Conservation (phyloP, 495 filamentous ascomycete species). For the Daldinia caldariorum region DNA sequence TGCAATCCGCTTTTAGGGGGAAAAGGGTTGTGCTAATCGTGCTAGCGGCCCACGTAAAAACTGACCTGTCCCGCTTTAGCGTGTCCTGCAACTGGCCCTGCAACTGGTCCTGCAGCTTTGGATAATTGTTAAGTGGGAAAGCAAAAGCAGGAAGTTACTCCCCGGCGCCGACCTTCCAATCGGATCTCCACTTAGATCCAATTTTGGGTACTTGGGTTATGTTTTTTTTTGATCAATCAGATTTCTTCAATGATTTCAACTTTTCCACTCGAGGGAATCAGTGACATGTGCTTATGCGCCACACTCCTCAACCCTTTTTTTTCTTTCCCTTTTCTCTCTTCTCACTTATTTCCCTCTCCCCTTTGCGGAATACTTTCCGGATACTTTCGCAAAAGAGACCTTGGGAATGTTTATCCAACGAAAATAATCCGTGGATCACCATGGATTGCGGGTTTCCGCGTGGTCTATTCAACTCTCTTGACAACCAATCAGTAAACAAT, state of each 20-base stretch:
- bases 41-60: slow-evolving; percentile 19
- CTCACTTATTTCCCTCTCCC: not conserved
- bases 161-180: slow-evolving; percentile 8
- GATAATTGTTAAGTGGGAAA: slow-evolving; percentile 13
- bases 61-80: not conserved
- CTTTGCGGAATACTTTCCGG: not conserved
- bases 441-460: not conserved
- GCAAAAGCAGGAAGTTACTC: slow-evolving; percentile 16
- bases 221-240: slow-evolving; percentile 11
- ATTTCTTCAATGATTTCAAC: slow-evolving; percentile 32
- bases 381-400: not conserved
- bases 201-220: slow-evolving; percentile 24
- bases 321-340: not conserved
- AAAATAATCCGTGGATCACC: not conserved
- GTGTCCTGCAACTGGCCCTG: not conserved
- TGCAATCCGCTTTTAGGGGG: slow-evolving; percentile 4
- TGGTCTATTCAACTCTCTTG: slow-evolving; percentile 8
- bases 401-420: not conserved
- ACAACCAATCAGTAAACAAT: slow-evolving; percentile 12
- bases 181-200: slow-evolving; percentile 17
- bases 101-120: not conserved
- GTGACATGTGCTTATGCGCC: slow-evolving; percentile 23
- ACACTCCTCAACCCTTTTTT: slow-evolving; percentile 6
- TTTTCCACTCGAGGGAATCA: slow-evolving; percentile 2
- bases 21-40: not conserved